Evolutionary conservation across 176 grass and related monocot genomes (phyloP).

Genomic region (Neostapfia colusana): DNA sequence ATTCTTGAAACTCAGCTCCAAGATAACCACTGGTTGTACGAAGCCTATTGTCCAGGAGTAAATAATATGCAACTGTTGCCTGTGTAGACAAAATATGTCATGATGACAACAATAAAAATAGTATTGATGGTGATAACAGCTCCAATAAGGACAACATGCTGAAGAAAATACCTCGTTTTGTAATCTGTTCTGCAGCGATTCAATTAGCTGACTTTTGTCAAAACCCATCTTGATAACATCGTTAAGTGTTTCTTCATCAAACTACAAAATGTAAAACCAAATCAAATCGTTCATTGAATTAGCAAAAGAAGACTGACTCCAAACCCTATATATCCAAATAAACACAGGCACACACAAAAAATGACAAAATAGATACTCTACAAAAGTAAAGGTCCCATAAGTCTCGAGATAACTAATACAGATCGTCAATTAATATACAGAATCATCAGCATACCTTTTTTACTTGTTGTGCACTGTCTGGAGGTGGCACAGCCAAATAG

Average conservation of each 20-base stretch:
- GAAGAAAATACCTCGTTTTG: slow-evolving; percentile 77
- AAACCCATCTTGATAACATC: slow-evolving; percentile 92
- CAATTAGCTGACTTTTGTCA: slow-evolving; percentile 65
- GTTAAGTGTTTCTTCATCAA: slow-evolving; percentile 74
- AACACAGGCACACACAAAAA: background rate
- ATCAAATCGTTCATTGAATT: slow-evolving; percentile 5
- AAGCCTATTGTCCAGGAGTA: slow-evolving; percentile 88
- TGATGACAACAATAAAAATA: slow-evolving; percentile 15
- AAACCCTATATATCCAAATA: background rate
- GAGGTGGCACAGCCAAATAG: slow-evolving; percentile 72
- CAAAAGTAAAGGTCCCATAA: slow-evolving; percentile 10
- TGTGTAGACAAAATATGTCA: slow-evolving; percentile 44
- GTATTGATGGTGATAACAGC: background rate
- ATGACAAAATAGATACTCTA: background rate
- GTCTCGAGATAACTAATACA: background rate
- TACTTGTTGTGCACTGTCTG: slow-evolving; percentile 74
- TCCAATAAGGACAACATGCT: background rate
- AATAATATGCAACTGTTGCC: slow-evolving; percentile 95
- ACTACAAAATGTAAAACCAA: slow-evolving; percentile 53
- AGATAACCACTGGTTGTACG: slow-evolving; percentile 78
- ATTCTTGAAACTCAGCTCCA: slow-evolving; percentile 78
- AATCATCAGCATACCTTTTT: slow-evolving; percentile 60
- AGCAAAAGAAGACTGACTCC: background rate
- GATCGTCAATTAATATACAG: slow-evolving; percentile 4
- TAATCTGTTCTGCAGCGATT: slow-evolving; percentile 78